A percentile compares a stretch with the other conserved stretches of the same genome.
Conservation (phyloP, 1,284 basidiomycete species). For the Nidula niveotomentosa region DNA sequence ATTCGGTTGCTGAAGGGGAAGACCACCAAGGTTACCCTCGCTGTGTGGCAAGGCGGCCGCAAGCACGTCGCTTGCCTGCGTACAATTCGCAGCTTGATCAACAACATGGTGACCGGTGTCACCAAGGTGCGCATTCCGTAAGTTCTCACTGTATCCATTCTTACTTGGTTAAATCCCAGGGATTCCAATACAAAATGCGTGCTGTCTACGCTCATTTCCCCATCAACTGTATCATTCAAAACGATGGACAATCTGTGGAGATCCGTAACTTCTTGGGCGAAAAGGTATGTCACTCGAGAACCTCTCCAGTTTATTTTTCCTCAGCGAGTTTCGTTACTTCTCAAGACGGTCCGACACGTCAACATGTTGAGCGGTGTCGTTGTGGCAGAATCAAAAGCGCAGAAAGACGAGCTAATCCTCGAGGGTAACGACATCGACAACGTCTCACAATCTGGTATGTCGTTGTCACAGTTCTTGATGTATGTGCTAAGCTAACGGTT, state of each 20-base stretch:
- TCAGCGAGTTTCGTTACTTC: background rate
- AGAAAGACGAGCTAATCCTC: slow-evolving; percentile 95
- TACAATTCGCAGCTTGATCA: slow-evolving; percentile 93
- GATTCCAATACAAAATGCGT: slow-evolving; percentile 99
- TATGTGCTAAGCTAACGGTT: slow-evolving; percentile 6
- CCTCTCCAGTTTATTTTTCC: no score
- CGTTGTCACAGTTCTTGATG: slow-evolving; percentile 1
- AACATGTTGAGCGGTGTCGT: slow-evolving; percentile 90
- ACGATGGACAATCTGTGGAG: slow-evolving; percentile 78
- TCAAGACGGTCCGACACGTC: slow-evolving; percentile 88
- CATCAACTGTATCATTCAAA: slow-evolving; percentile 98
- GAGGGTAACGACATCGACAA: slow-evolving; percentile 95
- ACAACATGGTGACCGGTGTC: slow-evolving; percentile 98
- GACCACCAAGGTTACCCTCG: slow-evolving; percentile 82
- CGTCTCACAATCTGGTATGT: slow-evolving; percentile 89
- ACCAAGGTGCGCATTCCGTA: slow-evolving; percentile 67
- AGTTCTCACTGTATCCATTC: background rate
- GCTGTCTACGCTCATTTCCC: slow-evolving; percentile 99
- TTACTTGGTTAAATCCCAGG: slow-evolving; percentile 42
- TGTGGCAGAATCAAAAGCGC: slow-evolving; percentile 87
- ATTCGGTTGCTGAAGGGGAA: slow-evolving; percentile 81
- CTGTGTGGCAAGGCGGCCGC: slow-evolving; percentile 97
- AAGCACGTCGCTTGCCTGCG: slow-evolving; percentile 99
- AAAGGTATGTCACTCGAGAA: slow-evolving; percentile 56
- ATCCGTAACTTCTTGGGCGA: slow-evolving; percentile 99